phyloP scores from a whole-genome alignment of 805 yeast species.

The Suhomyces xylopsoci region DNA sequence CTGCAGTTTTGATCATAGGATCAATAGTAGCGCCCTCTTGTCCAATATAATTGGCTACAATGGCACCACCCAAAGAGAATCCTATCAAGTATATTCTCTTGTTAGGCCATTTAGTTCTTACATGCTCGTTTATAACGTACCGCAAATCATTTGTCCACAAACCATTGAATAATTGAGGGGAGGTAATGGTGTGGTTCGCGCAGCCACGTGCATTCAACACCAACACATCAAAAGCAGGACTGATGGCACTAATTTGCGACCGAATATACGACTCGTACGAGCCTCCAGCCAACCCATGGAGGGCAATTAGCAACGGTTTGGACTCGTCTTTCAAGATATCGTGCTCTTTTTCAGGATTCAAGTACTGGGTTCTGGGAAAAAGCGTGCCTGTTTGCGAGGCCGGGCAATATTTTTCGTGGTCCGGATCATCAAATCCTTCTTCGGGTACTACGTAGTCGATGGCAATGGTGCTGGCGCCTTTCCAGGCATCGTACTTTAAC shows the following conservation, averaged over 20 bases:
- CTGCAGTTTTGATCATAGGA: slow-evolving; percentile 54
- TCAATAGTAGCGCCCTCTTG: slow-evolving; percentile 53
- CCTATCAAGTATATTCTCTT: slow-evolving; percentile 67
- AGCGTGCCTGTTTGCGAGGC: slow-evolving; percentile 50
- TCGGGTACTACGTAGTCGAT: slow-evolving; percentile 46
- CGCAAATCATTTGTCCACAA: slow-evolving; percentile 68
- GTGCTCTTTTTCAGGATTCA: slow-evolving; percentile 44
- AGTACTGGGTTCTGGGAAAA: slow-evolving; percentile 67
- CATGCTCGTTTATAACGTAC: slow-evolving; percentile 49
- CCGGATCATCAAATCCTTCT: slow-evolving; percentile 14
- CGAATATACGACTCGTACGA: slow-evolving; percentile 73
- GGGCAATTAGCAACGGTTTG: slow-evolving; percentile 58
- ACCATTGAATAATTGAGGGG: slow-evolving; percentile 66
- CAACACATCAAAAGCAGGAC: slow-evolving; percentile 49
- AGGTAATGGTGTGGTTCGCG: slow-evolving; percentile 67
- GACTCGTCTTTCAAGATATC: slow-evolving; percentile 32
- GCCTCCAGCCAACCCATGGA: slow-evolving; percentile 80
- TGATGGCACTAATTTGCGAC: slow-evolving; percentile 46
- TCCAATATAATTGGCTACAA: slow-evolving; percentile 65
- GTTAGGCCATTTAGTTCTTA: slow-evolving; percentile 52
- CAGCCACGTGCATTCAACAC: slow-evolving; percentile 75
- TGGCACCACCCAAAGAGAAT: slow-evolving; percentile 69
- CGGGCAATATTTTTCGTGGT: slow-evolving; percentile 33
- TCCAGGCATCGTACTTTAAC: slow-evolving; percentile 38
- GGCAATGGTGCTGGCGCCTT: slow-evolving; percentile 46